phyloP scores from a whole-genome alignment of 768 basidiomycete genomes.

The Boletus sensibilis region DNA sequence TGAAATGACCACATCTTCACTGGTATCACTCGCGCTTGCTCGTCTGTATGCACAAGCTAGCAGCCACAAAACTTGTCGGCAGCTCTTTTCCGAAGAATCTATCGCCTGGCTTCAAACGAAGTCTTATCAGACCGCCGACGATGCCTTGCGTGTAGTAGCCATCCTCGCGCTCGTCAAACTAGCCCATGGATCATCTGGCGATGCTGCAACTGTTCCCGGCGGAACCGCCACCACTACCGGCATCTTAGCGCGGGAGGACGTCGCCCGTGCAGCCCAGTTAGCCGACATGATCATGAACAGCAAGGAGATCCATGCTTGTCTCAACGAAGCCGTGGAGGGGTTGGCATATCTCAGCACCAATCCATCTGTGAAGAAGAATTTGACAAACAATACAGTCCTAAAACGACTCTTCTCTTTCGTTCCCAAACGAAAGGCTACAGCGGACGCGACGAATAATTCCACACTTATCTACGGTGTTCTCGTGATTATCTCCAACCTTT shows the following conservation, averaged over 20 bases:
- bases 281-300: constrained; percentile 49
- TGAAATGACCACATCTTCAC: constrained; percentile 55
- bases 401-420: constrained; percentile 54
- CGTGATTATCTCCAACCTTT: constrained; percentile 73
- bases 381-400: constrained; percentile 61
- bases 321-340: constrained; percentile 75
- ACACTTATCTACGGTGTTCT: constrained; percentile 77
- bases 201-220: constrained; percentile 31
- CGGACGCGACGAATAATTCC: constrained; percentile 36
- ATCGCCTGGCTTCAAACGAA: constrained; percentile 67
- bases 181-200: constrained; percentile 52
- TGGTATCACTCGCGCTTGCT: constrained; percentile 59
- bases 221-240: constrained; percentile 11
- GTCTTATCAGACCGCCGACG: constrained; percentile 46
- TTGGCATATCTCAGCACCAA: constrained; percentile 78
- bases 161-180: constrained; percentile 80
- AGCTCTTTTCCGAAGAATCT: constrained; percentile 54
- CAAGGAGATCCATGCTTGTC: constrained; percentile 39
- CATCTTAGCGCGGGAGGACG: constrained; percentile 31
- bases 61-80: constrained; percentile 71
- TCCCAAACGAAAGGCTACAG: constrained; percentile 44
- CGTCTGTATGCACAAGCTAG: constrained; percentile 75
- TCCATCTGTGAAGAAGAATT: constrained; percentile 57
- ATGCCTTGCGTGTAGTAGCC: constrained; percentile 55
- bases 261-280: constrained; percentile 53